Evolutionary conservation across 371 early-diverging fungal species (phyloP).

Genomic region (Conidiobolus incongruus): DNA sequence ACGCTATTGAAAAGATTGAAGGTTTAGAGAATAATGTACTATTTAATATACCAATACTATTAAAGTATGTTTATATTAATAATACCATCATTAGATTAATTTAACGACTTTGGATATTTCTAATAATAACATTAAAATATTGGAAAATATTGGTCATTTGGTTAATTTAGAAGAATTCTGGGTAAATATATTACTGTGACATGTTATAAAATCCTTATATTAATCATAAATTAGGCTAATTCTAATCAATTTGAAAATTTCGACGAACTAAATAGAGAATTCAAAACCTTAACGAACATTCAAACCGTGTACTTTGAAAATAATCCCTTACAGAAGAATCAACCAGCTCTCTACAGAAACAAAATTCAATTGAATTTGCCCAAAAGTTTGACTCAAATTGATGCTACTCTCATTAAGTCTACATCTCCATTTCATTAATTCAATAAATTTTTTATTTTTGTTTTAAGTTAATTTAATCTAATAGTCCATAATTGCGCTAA

Average conservation of each 20-base stretch:
- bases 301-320: conserved; percentile 86
- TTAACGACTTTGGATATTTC: conserved; percentile 62
- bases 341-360: conserved; percentile 59
- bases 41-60: neutral
- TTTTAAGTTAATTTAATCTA: too few relatives aligned
- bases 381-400: conserved; percentile 63
- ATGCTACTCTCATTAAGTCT: conserved; percentile 45
- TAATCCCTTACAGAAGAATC: conserved; percentile 67
- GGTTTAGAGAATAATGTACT: conserved; percentile 52
- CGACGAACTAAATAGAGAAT: conserved; percentile 47
- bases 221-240: conserved; percentile 27
- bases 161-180: conserved; percentile 66
- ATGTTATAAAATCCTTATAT: neutral
- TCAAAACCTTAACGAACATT: conserved; percentile 31
- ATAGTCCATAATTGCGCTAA: conserved; percentile 6
- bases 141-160: conserved; percentile 54
- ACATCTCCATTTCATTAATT: too few relatives aligned
- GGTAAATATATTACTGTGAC: conserved; percentile 20
- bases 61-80: neutral
- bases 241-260: conserved; percentile 57
- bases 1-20: conserved; percentile 50
- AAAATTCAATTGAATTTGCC: conserved; percentile 75
- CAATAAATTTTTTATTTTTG: too few relatives aligned
- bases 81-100: conserved; percentile 15
- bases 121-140: conserved; percentile 48